These are phyloP conservation scores for Candida bentonensis DNA, from an alignment of 805 yeast species.

Conservation along the genomic window DNA sequence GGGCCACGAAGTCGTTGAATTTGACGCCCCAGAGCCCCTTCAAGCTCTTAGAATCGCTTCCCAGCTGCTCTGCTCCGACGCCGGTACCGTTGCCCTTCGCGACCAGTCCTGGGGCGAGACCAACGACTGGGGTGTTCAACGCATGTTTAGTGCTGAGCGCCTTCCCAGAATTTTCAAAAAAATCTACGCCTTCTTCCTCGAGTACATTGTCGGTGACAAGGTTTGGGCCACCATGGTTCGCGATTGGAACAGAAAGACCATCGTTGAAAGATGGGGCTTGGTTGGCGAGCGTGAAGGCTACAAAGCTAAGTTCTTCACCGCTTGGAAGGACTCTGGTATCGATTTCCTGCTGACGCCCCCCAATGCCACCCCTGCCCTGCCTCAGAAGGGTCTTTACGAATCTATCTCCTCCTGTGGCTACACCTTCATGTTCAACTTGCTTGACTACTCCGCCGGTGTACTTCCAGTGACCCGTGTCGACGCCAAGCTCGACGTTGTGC, in stretches of 20 bases:
- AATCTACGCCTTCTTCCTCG: slow-evolving; percentile 23
- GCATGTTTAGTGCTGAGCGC: slow-evolving; percentile 18
- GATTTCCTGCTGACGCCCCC: slow-evolving; percentile 27
- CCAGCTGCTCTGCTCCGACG: slow-evolving; percentile 25
- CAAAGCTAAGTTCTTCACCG: slow-evolving; percentile 18
- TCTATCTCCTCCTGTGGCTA: slow-evolving; percentile 32
- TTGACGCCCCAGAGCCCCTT: slow-evolving; percentile 35
- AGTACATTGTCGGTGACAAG: slow-evolving; percentile 21
- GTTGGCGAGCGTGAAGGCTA: slow-evolving; percentile 23
- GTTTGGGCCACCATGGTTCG: slow-evolving; percentile 26
- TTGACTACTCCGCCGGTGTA: slow-evolving; percentile 43
- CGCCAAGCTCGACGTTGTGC: slow-evolving; percentile 19
- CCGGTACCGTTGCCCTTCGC: slow-evolving; percentile 16
- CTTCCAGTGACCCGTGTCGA: slow-evolving; percentile 49
- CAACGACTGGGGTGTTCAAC: slow-evolving; percentile 24
- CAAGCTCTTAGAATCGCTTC: slow-evolving; percentile 46
- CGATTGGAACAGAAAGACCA: slow-evolving; percentile 22
- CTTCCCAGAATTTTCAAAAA: slow-evolving; percentile 23
- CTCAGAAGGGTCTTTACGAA: slow-evolving; percentile 22
- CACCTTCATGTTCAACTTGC: slow-evolving; percentile 39
- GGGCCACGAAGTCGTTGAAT: slow-evolving; percentile 34
- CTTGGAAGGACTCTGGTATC: slow-evolving; percentile 24
- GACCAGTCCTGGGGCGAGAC: slow-evolving; percentile 20
- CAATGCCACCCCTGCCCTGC: slow-evolving; percentile 31
- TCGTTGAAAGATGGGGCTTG: slow-evolving; percentile 23